These are phyloP conservation scores for Acarospora socialis DNA, from an alignment of 2,329 filamentous ascomycete species.

Conservation along the genomic window DNA sequence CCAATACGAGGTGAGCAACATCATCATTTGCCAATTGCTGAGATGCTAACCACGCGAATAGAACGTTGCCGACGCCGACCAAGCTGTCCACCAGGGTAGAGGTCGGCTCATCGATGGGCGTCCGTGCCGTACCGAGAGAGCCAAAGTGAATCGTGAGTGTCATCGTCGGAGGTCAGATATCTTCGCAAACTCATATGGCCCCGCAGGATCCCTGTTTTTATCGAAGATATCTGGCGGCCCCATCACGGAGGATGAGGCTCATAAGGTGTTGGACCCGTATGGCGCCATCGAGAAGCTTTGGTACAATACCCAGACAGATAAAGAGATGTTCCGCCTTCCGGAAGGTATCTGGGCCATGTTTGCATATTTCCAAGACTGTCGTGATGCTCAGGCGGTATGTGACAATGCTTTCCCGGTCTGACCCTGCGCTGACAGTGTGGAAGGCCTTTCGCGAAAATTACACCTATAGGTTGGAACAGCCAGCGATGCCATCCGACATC, in stretches of 20 bases:
- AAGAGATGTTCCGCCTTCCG: slow-evolving; percentile 18
- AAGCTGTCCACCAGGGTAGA: slow-evolving; percentile 34
- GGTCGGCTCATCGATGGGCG: slow-evolving; percentile 40
- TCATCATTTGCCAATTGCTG: slow-evolving; percentile 20
- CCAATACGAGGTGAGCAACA: slow-evolving; percentile 49
- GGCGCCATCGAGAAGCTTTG: slow-evolving; percentile 16
- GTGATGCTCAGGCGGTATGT: slow-evolving; percentile 17
- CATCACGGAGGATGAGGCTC: slow-evolving; percentile 13
- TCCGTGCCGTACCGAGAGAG: slow-evolving; percentile 45
- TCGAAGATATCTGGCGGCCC: slow-evolving; percentile 13
- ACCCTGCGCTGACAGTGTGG: slow-evolving; percentile 19
- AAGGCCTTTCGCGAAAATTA: slow-evolving; percentile 15
- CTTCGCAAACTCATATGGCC: slow-evolving; percentile 30
- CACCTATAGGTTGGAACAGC: slow-evolving; percentile 15
- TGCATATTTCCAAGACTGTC: slow-evolving; percentile 17
- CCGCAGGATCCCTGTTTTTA: slow-evolving; percentile 16
- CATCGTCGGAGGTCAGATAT: slow-evolving; percentile 25
- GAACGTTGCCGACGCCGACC: slow-evolving; percentile 36
- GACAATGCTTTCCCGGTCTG: background rate
- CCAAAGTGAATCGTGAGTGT: slow-evolving; percentile 42
- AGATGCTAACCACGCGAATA: slow-evolving; percentile 15
- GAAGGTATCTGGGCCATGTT: slow-evolving; percentile 20
- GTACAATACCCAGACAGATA: slow-evolving; percentile 15
- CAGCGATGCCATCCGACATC: slow-evolving; percentile 18
- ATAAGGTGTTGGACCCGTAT: slow-evolving; percentile 10